Evolutionary conservation across 495 filamentous ascomycete genomes (phyloP), one percentile per base, ranked within the genome.

Genomic region (Penicillium psychrofluorescens): DNA sequence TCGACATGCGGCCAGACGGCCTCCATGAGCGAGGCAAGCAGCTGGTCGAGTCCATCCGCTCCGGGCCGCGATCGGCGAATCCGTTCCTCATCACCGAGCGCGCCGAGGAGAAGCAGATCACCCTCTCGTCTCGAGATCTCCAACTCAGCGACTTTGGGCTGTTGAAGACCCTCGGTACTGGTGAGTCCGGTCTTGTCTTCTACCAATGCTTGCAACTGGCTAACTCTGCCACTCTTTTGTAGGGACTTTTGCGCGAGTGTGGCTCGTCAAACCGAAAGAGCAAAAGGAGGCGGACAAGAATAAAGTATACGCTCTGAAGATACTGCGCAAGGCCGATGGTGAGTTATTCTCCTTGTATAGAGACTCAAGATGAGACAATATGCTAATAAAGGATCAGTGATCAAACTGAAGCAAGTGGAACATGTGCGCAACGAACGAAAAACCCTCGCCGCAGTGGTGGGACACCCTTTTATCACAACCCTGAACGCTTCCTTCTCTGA

Each of bases 191-290:
- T 16, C 11, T n/a, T 16, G 8, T 13, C 27, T 14, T 34, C 9
- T 5, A 22, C 6, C 38, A 29, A 32, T 36, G 46, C 43, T 34
- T 40, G 40, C 51, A 47, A 53, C 62, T 0, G 22, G 22, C 62
- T 72, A 53, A 72, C 59, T 43, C 43, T 44, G 46, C 41, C 16
- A 40, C 29, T 46, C 37, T 34, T 53, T 52, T 41, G 43, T 51
- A 95, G 91, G 92, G 45, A 97, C 92, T 11, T 97, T 98, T 69
- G 91, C 92, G 43, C 80, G 92, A 48, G 92, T 98, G 33, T 95
- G 89, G 83, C 81, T 96, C 40, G 84, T 86, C 31, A 79, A 79
- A 48, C 62, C 85, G 41, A 80, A 80, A 36, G 71, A 76, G 40
- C 67, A 74, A 42, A 70, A 68, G 27, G 73, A 79, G 0, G 3